phyloP scores from a whole-genome alignment of 2,329 filamentous ascomycete species.

The Cladosporium cucumerinum region DNA sequence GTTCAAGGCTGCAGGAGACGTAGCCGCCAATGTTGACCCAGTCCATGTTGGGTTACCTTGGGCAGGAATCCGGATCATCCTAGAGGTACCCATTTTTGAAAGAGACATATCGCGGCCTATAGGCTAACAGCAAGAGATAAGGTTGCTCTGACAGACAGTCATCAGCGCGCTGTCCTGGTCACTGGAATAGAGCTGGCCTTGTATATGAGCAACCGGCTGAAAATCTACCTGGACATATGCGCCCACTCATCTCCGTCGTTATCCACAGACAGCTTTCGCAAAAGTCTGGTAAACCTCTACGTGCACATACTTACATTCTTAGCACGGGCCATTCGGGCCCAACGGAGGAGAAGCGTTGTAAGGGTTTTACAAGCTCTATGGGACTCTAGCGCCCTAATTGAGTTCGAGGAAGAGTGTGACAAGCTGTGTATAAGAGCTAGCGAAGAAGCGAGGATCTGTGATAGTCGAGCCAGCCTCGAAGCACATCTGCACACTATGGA shows the following conservation, averaged over 20 bases:
- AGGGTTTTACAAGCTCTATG: too few species aligned
- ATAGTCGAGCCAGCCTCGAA: neutral
- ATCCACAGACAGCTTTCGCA: neutral
- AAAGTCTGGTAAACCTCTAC: slow-evolving; percentile 5
- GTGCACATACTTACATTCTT: slow-evolving; percentile 9
- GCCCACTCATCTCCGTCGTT: neutral
- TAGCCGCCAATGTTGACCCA: slow-evolving; percentile 5
- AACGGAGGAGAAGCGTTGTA: too few species aligned
- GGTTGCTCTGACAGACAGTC: slow-evolving; percentile 6
- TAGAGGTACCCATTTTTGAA: slow-evolving; percentile 27
- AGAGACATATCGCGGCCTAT: too few species aligned
- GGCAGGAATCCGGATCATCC: slow-evolving; percentile 27
- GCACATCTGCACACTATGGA: slow-evolving; percentile 2
- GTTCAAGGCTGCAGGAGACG: slow-evolving; percentile 11
- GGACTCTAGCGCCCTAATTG: neutral
- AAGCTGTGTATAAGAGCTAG: neutral
- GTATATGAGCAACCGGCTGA: slow-evolving; percentile 12
- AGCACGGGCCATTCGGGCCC: too few species aligned
- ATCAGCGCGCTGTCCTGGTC: neutral
- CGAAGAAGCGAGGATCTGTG: slow-evolving; percentile 13
- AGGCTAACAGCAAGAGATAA: neutral
- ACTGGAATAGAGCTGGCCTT: slow-evolving; percentile 12
- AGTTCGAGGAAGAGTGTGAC: neutral
- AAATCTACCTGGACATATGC: slow-evolving; percentile 12
- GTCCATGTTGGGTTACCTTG: slow-evolving; percentile 10